Conservation (phyloP, 2,329 filamentous ascomycete genomes). For the Cyphellophora europaea region DNA sequence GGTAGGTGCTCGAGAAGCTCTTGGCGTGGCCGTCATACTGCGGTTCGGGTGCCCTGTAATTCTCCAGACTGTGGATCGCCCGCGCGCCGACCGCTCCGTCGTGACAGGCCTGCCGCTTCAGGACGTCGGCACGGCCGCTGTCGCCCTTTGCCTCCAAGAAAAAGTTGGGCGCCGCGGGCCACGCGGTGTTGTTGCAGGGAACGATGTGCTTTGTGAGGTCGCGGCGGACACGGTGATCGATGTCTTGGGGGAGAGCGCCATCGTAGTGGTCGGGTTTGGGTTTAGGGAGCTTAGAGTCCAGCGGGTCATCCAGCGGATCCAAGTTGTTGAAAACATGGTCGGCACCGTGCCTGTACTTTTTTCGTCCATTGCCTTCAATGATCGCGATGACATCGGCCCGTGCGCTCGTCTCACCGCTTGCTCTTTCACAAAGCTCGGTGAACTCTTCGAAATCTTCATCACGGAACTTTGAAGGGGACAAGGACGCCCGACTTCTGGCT, state of each 20-base stretch:
- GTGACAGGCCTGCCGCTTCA: slow-evolving; percentile 26
- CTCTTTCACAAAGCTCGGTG: slow-evolving; percentile 7
- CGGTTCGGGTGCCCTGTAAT: slow-evolving; percentile 23
- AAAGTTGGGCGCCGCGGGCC: slow-evolving; percentile 31
- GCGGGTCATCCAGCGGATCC: slow-evolving; percentile 25
- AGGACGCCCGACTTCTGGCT: slow-evolving; percentile 3
- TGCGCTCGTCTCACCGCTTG: slow-evolving; percentile 26
- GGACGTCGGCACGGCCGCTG: slow-evolving; percentile 23
- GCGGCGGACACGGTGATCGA: slow-evolving; percentile 21
- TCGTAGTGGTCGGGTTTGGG: slow-evolving; percentile 24
- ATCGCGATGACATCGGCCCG: slow-evolving; percentile 24
- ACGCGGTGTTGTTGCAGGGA: slow-evolving; percentile 21
- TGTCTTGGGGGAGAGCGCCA: slow-evolving; percentile 21
- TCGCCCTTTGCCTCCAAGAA: slow-evolving; percentile 33
- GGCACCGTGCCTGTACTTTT: background rate
- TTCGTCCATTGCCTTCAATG: slow-evolving; percentile 7
- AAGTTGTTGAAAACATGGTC: slow-evolving; percentile 29
- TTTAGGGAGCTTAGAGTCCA: slow-evolving; percentile 8
- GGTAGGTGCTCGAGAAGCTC: slow-evolving; percentile 23
- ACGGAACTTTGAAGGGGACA: slow-evolving; percentile 13
- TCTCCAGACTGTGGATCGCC: slow-evolving; percentile 22
- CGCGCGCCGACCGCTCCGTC: slow-evolving; percentile 27
- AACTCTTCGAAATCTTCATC: slow-evolving; percentile 15
- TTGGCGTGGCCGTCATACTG: slow-evolving; percentile 31
- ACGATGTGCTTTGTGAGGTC: slow-evolving; percentile 20